These are phyloP conservation scores for Phaseolus lunatus DNA, from an alignment of 306 rosid genomes.

Conservation along the genomic window DNA sequence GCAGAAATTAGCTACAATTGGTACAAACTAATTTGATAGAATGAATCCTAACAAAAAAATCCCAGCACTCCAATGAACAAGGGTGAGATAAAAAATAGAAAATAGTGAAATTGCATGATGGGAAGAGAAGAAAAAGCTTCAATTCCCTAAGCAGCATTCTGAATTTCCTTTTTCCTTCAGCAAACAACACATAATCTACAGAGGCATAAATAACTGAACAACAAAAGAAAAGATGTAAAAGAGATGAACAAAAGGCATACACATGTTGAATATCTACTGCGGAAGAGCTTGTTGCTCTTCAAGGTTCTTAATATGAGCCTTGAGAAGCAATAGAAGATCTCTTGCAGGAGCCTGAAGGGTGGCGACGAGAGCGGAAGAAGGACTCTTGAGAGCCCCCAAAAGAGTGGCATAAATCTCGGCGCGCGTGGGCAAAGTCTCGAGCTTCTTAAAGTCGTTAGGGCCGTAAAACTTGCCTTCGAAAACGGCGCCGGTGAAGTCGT, in stretches of 20 bases:
- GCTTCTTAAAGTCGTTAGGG: conserved; percentile 71
- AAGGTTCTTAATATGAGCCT: conserved; percentile 77
- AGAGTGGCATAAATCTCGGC: conserved; percentile 80
- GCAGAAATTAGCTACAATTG: no score
- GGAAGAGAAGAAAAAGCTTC: conserved; percentile 11
- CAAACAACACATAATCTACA: neutral
- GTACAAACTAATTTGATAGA: neutral
- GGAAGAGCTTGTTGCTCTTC: conserved; percentile 66
- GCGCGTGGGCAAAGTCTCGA: conserved; percentile 80
- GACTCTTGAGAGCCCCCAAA: conserved; percentile 71
- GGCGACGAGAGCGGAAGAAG: conserved; percentile 72
- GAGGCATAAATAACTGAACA: neutral
- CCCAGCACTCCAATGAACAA: no score
- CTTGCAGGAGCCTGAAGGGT: conserved; percentile 92
- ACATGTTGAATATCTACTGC: conserved; percentile 42
- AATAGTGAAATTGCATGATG: conserved; percentile 29
- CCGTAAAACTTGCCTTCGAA: conserved; percentile 91
- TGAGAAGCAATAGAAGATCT: conserved; percentile 73
- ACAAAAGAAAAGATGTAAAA: conserved; percentile 11
- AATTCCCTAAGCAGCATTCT: no score
- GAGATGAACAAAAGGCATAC: conserved; percentile 20
- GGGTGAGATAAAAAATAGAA: neutral
- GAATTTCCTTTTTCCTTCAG: no score
- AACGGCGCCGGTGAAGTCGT: conserved; percentile 86
- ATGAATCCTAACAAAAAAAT: neutral